Evolutionary conservation across 345 rosid genomes (phyloP).

Genomic region (Eutrema yunnanense): DNA sequence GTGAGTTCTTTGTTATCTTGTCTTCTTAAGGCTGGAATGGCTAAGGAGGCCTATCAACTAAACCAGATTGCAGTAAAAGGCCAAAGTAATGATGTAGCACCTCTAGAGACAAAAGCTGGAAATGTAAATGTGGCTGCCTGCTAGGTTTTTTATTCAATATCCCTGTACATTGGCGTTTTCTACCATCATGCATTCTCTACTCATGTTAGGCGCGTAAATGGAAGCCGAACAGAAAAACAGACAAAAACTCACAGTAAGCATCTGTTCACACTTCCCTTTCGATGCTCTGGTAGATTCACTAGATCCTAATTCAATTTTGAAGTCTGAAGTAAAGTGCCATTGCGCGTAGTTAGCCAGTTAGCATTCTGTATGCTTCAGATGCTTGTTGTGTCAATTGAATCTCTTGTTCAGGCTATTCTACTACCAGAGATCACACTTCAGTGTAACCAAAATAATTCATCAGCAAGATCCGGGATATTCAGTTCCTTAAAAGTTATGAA

Average conservation of each 20-base stretch:
- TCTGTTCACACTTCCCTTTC: not conserved
- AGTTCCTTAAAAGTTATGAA: not conserved
- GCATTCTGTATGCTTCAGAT: not conserved
- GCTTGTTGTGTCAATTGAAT: not conserved
- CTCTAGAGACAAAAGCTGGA: conserved; percentile 27
- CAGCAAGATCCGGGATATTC: not conserved
- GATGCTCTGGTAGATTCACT: conserved; percentile 6
- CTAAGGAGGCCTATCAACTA: conserved; percentile 60
- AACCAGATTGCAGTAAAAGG: conserved; percentile 36
- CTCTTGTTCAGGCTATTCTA: not conserved
- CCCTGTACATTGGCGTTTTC: not conserved
- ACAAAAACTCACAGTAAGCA: conserved; percentile 19
- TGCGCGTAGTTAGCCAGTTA: not conserved
- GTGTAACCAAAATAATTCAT: not conserved
- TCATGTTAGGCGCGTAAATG: not conserved
- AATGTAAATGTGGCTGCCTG: conserved; percentile 58
- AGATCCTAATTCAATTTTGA: not conserved
- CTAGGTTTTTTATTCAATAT: conserved; percentile 1
- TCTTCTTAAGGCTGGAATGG: conserved; percentile 90
- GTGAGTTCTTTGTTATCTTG: conserved; percentile 61
- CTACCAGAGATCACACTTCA: not conserved
- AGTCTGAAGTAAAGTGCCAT: not conserved
- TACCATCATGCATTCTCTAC: not conserved
- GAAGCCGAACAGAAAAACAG: conserved; percentile 3
- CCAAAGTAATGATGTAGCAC: conserved; percentile 30